A percentile compares a stretch with the other conserved stretches of the same genome.
Evolutionary conservation across 2,329 filamentous ascomycete genomes (phyloP).

Genomic region (Lachnellula willkommii): DNA sequence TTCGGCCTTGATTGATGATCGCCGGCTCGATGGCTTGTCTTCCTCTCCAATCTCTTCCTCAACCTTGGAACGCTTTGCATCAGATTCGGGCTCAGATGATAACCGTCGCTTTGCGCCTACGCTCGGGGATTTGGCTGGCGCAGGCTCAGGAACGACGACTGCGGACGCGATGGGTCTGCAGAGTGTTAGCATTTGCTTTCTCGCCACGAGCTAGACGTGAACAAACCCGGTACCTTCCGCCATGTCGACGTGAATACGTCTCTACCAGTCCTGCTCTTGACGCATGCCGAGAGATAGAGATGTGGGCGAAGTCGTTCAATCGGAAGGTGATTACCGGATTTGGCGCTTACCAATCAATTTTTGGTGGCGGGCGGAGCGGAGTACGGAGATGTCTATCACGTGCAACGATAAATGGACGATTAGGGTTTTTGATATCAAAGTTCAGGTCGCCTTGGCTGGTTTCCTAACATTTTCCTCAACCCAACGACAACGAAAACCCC

Average conservation of each 20-base stretch:
- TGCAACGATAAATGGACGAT: too few relatives aligned
- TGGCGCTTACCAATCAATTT: background rate
- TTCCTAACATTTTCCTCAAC: background rate
- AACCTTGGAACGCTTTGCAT: slow-evolving; percentile 49
- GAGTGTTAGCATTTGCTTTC: slow-evolving; percentile 11
- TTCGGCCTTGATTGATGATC: slow-evolving; percentile 10
- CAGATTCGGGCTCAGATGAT: slow-evolving; percentile 46
- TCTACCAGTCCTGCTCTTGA: background rate
- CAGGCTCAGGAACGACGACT: slow-evolving; percentile 30
- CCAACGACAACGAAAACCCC: background rate
- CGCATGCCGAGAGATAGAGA: background rate
- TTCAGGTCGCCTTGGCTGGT: background rate
- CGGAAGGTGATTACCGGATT: slow-evolving; percentile 1
- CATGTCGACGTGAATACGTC: slow-evolving; percentile 13
- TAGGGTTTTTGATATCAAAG: too few relatives aligned
- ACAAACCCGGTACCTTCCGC: slow-evolving; percentile 21
- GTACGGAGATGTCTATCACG: too few relatives aligned
- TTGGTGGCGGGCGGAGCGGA: background rate
- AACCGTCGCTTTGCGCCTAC: slow-evolving; percentile 38
- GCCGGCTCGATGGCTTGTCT: slow-evolving; percentile 9
- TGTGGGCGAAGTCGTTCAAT: background rate
- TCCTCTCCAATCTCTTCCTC: slow-evolving; percentile 20
- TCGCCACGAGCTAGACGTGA: too few relatives aligned
- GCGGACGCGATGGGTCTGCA: slow-evolving; percentile 32
- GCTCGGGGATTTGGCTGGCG: slow-evolving; percentile 16